phyloP scores from a whole-genome alignment of 208 protist genomes.

The Leishmania turanica region DNA sequence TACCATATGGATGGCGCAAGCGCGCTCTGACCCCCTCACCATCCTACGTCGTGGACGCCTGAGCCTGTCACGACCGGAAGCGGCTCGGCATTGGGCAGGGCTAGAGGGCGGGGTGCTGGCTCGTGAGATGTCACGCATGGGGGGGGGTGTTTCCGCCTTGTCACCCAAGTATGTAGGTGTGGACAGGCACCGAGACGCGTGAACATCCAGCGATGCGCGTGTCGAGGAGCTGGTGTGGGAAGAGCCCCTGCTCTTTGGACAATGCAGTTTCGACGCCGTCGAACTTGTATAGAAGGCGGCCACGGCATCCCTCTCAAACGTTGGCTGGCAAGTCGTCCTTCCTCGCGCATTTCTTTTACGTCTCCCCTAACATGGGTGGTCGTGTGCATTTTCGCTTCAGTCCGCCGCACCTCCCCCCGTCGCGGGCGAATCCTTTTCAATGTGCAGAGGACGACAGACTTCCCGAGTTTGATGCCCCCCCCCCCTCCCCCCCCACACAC shows the following conservation, averaged over 20 bases:
- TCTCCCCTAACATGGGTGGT: not conserved
- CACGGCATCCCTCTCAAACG: not conserved
- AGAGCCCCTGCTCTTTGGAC: not conserved
- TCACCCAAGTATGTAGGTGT: not conserved
- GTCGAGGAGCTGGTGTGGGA: not conserved
- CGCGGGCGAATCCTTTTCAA: too few species aligned
- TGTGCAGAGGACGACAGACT: too few species aligned
- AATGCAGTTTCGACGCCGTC: not conserved
- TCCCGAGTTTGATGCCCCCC: too few species aligned
- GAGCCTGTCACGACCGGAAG: not conserved
- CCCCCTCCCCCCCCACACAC: too few species aligned
- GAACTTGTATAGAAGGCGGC: not conserved
- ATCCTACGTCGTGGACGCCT: not conserved
- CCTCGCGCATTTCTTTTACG: not conserved
- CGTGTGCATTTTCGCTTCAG: not conserved
- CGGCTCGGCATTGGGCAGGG: not conserved
- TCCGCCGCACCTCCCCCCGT: too few species aligned
- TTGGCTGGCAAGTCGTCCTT: not conserved
- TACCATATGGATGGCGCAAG: not conserved
- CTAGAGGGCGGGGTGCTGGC: not conserved
- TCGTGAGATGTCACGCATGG: not conserved
- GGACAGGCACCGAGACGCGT: not conserved
- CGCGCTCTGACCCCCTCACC: too few species aligned
- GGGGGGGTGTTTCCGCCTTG: not conserved
- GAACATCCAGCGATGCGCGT: not conserved